phyloP scores from a whole-genome alignment of 2,329 filamentous ascomycete genomes.

The Spiromastix sp. region DNA sequence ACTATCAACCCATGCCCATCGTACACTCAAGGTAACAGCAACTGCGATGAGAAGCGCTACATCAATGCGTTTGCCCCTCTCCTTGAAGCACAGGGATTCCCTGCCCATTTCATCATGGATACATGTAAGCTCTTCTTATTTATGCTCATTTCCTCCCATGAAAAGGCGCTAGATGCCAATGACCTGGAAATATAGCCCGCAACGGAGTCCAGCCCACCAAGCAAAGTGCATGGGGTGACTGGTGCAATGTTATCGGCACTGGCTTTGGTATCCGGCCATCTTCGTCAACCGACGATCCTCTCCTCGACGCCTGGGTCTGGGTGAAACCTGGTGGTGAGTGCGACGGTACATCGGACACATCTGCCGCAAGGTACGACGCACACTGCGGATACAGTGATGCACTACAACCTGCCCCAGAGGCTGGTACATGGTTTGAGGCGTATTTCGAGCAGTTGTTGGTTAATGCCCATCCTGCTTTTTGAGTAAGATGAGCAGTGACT shows the following conservation, averaged over 20 bases:
- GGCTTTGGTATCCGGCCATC: slow-evolving; percentile 57
- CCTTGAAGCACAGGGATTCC: slow-evolving; percentile 37
- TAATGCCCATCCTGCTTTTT: slow-evolving; percentile 23
- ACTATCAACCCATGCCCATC: slow-evolving; percentile 34
- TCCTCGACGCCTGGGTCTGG: slow-evolving; percentile 60
- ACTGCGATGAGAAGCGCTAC: slow-evolving; percentile 45
- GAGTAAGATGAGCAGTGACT: too few relatives aligned
- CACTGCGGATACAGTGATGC: slow-evolving; percentile 48
- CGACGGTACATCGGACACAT: slow-evolving; percentile 41
- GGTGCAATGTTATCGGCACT: slow-evolving; percentile 56
- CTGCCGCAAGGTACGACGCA: slow-evolving; percentile 42
- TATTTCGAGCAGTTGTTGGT: slow-evolving; percentile 26
- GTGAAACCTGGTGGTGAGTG: slow-evolving; percentile 55
- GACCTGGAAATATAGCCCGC: slow-evolving; percentile 34
- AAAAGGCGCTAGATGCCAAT: too few relatives aligned
- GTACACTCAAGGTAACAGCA: slow-evolving; percentile 36
- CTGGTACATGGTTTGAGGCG: slow-evolving; percentile 55
- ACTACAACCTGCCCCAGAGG: slow-evolving; percentile 51
- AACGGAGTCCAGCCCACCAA: slow-evolving; percentile 51
- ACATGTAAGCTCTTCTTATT: slow-evolving; percentile 30
- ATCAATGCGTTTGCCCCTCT: slow-evolving; percentile 43
- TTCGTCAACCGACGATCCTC: slow-evolving; percentile 47
- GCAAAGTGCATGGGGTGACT: slow-evolving; percentile 51
- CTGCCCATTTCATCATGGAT: slow-evolving; percentile 47
- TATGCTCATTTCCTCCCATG: background rate